Evolutionary conservation across 78 protist species (phyloP).

Genomic region (Paratrimastix pyriformis): DNA sequence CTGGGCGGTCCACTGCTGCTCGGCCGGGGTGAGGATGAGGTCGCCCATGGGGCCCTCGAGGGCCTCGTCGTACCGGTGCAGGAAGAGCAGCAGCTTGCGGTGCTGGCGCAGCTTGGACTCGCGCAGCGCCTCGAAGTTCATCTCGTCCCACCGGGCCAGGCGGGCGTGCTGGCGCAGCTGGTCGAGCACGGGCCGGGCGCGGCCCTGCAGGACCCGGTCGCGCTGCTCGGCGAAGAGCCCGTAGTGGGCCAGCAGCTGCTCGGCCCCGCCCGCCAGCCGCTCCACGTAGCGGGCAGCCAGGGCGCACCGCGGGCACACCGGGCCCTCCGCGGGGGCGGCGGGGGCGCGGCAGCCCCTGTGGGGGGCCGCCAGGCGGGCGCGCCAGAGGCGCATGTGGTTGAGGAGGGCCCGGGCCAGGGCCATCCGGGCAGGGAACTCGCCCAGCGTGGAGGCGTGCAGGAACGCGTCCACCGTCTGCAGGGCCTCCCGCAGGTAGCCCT

Average conservation of each 20-base stretch:
- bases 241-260: not conserved
- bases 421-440: slow-evolving; percentile 16
- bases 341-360: not conserved
- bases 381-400: not conserved
- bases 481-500: not conserved
- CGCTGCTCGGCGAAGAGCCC: slow-evolving; percentile 17
- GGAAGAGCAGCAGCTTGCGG: slow-evolving; percentile 8
- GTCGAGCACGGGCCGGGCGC: not conserved
- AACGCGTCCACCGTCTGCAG: not conserved
- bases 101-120: slow-evolving; percentile 43
- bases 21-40: no score
- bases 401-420: not conserved
- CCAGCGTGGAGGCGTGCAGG: not conserved
- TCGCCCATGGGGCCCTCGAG: not conserved
- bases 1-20: no score
- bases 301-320: no score
- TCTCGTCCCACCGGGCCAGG: slow-evolving; percentile 40
- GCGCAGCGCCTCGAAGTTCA: slow-evolving; percentile 37
- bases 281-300: no score
- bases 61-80: not conserved
- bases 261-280: not conserved
- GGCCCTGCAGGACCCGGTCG: not conserved
- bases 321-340: no score
- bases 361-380: not conserved
- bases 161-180: slow-evolving; percentile 33